These are phyloP conservation scores for Leishmania arabica DNA, from an alignment of 208 protist genomes.

Conservation along the genomic window DNA sequence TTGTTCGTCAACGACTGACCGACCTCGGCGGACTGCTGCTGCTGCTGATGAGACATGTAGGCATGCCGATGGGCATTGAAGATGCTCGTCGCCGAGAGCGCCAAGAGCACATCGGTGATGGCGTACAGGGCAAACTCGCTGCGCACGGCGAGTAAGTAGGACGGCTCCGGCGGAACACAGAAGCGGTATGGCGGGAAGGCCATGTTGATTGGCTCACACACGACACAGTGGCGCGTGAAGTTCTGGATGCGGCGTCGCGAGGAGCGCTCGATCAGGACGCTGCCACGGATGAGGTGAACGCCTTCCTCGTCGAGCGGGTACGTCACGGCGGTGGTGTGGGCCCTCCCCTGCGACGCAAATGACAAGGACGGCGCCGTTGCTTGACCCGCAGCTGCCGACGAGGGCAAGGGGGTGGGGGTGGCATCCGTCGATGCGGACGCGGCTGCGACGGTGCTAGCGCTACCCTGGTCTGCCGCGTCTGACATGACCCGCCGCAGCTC, in stretches of 20 bases:
- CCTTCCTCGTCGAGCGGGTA: conserved; percentile 28
- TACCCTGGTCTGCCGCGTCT: conserved; percentile 4
- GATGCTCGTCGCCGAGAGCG: conserved; percentile 54
- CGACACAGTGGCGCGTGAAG: conserved; percentile 60
- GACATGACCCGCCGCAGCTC: conserved; percentile 29
- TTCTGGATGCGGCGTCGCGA: conserved; percentile 62
- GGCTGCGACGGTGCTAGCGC: not conserved
- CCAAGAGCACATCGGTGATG: conserved; percentile 73
- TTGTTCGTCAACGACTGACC: conserved; percentile 1
- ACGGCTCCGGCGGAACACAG: conserved; percentile 79
- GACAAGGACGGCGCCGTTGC: not conserved
- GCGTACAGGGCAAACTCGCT: conserved; percentile 56
- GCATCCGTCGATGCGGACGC: conserved; percentile 3
- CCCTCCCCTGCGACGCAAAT: not conserved
- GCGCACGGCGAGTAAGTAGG: conserved; percentile 66
- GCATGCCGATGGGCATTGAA: conserved; percentile 15
- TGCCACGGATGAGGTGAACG: conserved; percentile 42
- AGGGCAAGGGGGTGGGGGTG: not conserved
- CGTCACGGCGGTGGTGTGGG: conserved; percentile 18
- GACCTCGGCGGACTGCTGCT: conserved; percentile 4
- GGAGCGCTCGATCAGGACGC: conserved; percentile 68
- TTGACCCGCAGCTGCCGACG: not conserved
- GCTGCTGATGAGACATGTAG: not conserved
- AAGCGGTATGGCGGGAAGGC: conserved; percentile 70
- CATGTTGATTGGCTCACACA: conserved; percentile 35